Evolutionary conservation across 345 rosid species (phyloP), one percentile per base, ranked within the genome.

Genomic region (Hevea brasiliensis): DNA sequence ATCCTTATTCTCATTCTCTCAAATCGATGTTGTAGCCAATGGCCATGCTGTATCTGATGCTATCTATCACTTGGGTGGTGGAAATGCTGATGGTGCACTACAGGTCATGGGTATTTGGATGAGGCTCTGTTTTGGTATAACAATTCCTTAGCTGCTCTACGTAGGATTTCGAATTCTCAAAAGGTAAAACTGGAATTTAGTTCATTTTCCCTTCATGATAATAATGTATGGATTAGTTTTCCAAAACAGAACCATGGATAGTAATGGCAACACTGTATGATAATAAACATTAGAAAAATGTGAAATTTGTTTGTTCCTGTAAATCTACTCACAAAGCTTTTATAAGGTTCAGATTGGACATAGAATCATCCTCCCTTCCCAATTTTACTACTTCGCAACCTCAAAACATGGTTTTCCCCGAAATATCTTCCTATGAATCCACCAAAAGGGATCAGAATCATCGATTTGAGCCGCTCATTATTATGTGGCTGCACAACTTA

Each of bases 81-180:
- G 82, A 21, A 85, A 80, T 74, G 76, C 72, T 42, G 76, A 74
- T 20, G 82, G 55, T 50, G 80, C 77, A 91, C 90, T 21, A 77
- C 89, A 0, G 92, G 85, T 14, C 87, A 86, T 72, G 83, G 91
- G 7, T 89, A 89, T 55, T 86, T 96, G 29, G 97, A 96, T 67
- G 95, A 93, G 45, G 96, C 98, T 75, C 88, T 97, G 50, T 83
- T 88, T 58, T 87, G 92, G 35, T 93, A 89, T 73, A 89, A 93
- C 81, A 88, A 80, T 77, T 90, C 96, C 0, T 92, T 96, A 29
- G 88, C 96, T 76, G 88, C 93, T n/a, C 98, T 96, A 72, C 97
- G 97, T 47, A 81, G 89, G 44, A 96, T 96, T 74, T 92, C 97
- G 15, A 82, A 77, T 81, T 88, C 97, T 44, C 90, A 85, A 18